Conservation (phyloP, 768 basidiomycete species). For the Solioccasus polychromus region DNA sequence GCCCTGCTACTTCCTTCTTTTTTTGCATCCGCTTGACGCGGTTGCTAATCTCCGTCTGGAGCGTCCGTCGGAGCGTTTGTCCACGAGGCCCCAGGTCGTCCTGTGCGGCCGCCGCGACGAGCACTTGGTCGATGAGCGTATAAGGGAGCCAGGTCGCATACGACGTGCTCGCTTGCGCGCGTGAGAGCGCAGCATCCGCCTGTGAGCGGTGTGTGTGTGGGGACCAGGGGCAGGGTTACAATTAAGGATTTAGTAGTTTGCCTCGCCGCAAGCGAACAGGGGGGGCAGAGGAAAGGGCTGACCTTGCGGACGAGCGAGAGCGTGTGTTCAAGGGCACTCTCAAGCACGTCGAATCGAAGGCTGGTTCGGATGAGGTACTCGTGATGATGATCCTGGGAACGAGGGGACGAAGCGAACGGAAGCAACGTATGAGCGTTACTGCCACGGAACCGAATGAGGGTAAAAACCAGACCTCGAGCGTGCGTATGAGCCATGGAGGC, state of each 20-base stretch:
- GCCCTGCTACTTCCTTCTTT: too few species aligned
- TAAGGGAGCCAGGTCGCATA: conserved; percentile 80
- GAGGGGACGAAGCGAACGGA: neutral
- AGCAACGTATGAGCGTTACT: neutral
- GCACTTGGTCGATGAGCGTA: conserved; percentile 78
- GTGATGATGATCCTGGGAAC: conserved; percentile 59
- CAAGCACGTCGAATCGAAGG: conserved; percentile 76
- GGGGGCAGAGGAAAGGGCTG: conserved; percentile 16
- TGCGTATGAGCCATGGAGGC: conserved; percentile 82
- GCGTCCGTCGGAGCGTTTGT: conserved; percentile 40
- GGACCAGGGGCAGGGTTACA: neutral
- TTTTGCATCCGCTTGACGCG: conserved; percentile 71
- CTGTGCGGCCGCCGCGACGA: conserved; percentile 58
- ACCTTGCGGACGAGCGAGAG: conserved; percentile 74
- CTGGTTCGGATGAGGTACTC: conserved; percentile 81
- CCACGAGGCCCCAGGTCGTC: conserved; percentile 45
- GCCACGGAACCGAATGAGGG: conserved; percentile 1
- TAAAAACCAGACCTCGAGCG: conserved; percentile 55
- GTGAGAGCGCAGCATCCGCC: conserved; percentile 53
- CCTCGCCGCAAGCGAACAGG: neutral
- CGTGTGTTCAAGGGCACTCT: conserved; percentile 72
- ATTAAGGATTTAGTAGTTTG: conserved; percentile 8
- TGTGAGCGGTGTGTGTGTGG: conserved; percentile 25
- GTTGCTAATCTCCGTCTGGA: conserved; percentile 59
- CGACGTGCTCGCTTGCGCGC: conserved; percentile 51